phyloP scores from a whole-genome alignment of 352 stramenopile genomes.

The Globisporangium polare region DNA sequence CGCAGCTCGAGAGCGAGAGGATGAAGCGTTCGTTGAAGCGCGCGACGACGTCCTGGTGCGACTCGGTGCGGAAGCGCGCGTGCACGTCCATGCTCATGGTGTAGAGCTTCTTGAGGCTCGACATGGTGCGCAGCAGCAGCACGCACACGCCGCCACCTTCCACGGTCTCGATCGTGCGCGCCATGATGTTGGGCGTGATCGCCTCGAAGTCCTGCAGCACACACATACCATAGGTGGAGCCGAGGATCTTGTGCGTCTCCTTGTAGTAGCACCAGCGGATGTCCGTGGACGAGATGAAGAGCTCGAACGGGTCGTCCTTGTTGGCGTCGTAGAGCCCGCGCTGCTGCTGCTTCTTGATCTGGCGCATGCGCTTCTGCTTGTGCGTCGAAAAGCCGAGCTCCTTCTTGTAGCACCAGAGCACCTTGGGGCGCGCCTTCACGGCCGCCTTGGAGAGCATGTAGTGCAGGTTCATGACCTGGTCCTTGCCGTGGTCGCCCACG shows the following conservation, averaged over 20 bases:
- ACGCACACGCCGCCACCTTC: constrained; percentile 97
- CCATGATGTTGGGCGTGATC: constrained; percentile 99
- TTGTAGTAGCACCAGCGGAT: constrained; percentile 99
- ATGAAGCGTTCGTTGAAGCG: constrained; percentile 99
- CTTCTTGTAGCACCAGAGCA: constrained; percentile 99
- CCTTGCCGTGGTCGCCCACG: constrained; percentile 98
- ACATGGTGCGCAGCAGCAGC: constrained; percentile 97
- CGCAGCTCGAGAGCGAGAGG: constrained; percentile 93
- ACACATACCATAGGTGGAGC: constrained; percentile 97
- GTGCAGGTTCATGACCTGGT: constrained; percentile 99
- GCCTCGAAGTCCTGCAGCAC: constrained; percentile 99
- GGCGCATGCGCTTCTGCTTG: constrained; percentile 91
- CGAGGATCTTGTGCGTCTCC: constrained; percentile 98
- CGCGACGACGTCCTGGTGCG: constrained; percentile 93
- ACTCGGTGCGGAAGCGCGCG: constrained; percentile 88
- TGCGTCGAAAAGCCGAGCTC: constrained; percentile 99
- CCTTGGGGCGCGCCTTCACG: constrained; percentile 93
- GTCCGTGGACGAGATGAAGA: constrained; percentile 98
- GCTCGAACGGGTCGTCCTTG: constrained; percentile 96
- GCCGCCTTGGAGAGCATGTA: constrained; percentile 96
- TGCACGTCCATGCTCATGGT: constrained; percentile 98
- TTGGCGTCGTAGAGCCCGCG: constrained; percentile 90
- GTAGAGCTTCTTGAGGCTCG: constrained; percentile 98
- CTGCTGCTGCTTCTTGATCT: constrained; percentile 95
- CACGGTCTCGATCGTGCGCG: constrained; percentile 98